Conservation (phyloP, 257 asterid species). For the Capsicum pubescens region DNA sequence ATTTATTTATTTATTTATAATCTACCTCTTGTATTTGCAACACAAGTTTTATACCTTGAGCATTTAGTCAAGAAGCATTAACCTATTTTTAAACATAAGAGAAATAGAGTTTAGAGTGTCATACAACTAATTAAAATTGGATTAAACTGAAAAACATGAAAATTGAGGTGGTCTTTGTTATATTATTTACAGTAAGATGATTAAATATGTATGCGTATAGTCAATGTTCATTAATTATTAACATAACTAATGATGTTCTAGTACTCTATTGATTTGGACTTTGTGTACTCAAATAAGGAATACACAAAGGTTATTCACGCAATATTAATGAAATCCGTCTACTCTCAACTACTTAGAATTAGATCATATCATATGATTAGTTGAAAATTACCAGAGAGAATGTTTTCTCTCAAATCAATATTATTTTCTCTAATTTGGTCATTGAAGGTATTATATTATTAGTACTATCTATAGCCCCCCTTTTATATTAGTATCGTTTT, state of each 20-base stretch:
- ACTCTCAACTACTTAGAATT: not conserved
- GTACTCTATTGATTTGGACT: not conserved
- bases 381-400: not conserved
- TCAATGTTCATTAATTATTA: not conserved
- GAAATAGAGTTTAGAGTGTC: not conserved
- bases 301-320: not conserved
- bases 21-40: too few species aligned
- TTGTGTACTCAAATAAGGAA: not conserved
- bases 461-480: not conserved
- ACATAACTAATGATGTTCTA: not conserved
- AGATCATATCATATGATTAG: not conserved
- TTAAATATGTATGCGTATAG: not conserved
- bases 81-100: too few species aligned
- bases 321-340: not conserved
- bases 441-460: not conserved
- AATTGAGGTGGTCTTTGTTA: not conserved
- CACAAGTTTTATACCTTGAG: too few species aligned
- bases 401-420: not conserved
- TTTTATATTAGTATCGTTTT: not conserved
- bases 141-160: not conserved
- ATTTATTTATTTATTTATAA: too few species aligned
- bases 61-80: too few species aligned
- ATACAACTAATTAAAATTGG: too few species aligned
- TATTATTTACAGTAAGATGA: not conserved
- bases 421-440: not conserved